phyloP scores from a whole-genome alignment of 805 yeast genomes.

The Vanderwaltozyma polyspora region DNA sequence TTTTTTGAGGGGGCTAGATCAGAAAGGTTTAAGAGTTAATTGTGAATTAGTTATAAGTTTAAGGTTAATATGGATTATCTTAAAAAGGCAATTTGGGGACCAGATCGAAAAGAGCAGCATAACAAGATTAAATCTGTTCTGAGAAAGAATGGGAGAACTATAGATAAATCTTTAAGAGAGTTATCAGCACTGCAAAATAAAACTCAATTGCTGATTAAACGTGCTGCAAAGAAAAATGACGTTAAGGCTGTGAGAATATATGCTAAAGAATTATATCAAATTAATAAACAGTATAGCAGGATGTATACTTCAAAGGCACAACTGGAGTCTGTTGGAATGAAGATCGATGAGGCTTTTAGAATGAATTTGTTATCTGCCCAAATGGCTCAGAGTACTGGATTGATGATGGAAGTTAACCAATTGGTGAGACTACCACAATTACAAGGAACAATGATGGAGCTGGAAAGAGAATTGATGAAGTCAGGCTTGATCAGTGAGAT shows the following conservation, averaged over 20 bases:
- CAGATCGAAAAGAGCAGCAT: conserved; percentile 84
- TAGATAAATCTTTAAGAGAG: conserved; percentile 55
- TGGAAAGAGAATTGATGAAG: conserved; percentile 78
- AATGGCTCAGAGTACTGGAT: conserved; percentile 61
- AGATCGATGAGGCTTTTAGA: conserved; percentile 84
- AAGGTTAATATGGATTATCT: conserved; percentile 70
- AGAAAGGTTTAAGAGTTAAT: too few species aligned
- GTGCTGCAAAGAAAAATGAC: conserved; percentile 69
- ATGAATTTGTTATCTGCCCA: conserved; percentile 74
- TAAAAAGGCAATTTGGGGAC: conserved; percentile 88
- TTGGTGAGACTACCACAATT: conserved; percentile 71
- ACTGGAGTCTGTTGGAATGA: conserved; percentile 74
- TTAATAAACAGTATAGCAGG: conserved; percentile 63
- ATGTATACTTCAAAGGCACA: conserved; percentile 76
- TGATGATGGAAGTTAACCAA: conserved; percentile 82
- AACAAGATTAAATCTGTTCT: conserved; percentile 67
- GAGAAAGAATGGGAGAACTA: conserved; percentile 73
- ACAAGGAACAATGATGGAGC: conserved; percentile 69
- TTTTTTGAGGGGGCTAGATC: too few species aligned
- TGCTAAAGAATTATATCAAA: conserved; percentile 69
- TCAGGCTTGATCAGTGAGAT: conserved; percentile 85
- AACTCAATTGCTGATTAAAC: conserved; percentile 65
- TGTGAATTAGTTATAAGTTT: too few species aligned
- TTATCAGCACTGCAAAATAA: conserved; percentile 59
- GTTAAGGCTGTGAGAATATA: conserved; percentile 61